These are phyloP conservation scores for Fabrea salina DNA, from an alignment of 169 alveolate species.

Conservation along the genomic window DNA sequence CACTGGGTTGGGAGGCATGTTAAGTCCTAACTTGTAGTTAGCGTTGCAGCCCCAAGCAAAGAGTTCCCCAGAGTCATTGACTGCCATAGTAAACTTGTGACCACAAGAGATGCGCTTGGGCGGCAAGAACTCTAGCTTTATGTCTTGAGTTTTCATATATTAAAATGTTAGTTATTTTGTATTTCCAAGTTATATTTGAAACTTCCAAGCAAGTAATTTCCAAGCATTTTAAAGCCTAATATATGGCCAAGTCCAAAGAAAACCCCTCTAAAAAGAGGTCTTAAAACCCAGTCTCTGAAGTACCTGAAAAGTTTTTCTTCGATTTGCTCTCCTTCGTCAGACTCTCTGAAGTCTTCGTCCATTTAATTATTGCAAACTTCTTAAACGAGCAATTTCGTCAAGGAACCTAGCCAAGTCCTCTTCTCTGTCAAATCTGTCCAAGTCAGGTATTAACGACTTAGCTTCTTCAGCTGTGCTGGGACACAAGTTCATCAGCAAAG, in stretches of 20 bases:
- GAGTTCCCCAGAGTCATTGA: slow-evolving; percentile 58
- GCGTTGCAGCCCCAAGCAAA: slow-evolving; percentile 82
- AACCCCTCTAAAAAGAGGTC: too few relatives aligned
- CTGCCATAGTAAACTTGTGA: slow-evolving; percentile 72
- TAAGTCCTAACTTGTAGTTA: slow-evolving; percentile 70
- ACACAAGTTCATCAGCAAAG: slow-evolving; percentile 7
- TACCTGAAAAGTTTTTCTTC: too few relatives aligned
- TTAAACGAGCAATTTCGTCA: slow-evolving; percentile 12
- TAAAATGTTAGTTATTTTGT: too few relatives aligned
- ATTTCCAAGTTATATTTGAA: too few relatives aligned
- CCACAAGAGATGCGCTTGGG: slow-evolving; percentile 58
- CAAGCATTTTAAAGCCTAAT: too few relatives aligned
- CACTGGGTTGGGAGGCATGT: not conserved
- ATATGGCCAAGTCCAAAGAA: too few relatives aligned
- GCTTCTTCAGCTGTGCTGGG: slow-evolving; percentile 17
- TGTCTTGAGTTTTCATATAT: not conserved
- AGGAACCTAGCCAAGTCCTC: not conserved
- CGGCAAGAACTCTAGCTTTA: not conserved
- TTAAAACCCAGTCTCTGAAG: too few relatives aligned
- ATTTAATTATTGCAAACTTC: not conserved
- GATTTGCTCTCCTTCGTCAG: too few relatives aligned
- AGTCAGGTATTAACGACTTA: slow-evolving; percentile 3
- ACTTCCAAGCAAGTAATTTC: too few relatives aligned
- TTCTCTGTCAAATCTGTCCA: not conserved
- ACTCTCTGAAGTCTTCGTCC: too few relatives aligned